Evolutionary conservation across 192 early-diverging fungal genomes (phyloP).

Genomic region (Funneliformis geosporum): DNA sequence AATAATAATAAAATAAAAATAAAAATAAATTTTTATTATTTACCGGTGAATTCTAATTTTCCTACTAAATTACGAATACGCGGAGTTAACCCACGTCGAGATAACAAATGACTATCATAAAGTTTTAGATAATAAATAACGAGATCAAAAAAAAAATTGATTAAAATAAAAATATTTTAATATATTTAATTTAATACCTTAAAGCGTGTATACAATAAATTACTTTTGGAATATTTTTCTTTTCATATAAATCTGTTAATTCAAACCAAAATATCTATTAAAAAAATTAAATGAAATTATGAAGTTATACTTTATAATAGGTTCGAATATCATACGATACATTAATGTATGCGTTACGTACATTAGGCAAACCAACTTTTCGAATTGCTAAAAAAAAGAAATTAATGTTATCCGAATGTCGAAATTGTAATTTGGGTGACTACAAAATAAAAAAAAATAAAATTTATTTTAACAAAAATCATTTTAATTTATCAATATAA

Average conservation of each 20-base stretch:
- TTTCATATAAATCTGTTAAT: slow-evolving; percentile 95
- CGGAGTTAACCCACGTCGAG: slow-evolving; percentile 79
- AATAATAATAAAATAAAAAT: neutral
- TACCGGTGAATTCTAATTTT: slow-evolving; percentile 85
- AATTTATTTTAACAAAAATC: slow-evolving; percentile 14
- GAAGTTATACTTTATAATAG: neutral
- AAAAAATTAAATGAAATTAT: neutral
- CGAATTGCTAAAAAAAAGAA: slow-evolving; percentile 82
- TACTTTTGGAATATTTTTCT: slow-evolving; percentile 98
- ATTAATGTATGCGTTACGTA: slow-evolving; percentile 37
- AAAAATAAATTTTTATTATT: slow-evolving; percentile 27
- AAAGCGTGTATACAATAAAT: slow-evolving; percentile 98
- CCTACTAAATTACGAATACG: slow-evolving; percentile 93
- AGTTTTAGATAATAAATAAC: neutral
- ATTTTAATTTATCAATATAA: neutral
- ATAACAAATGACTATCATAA: slow-evolving; percentile 79
- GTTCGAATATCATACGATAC: slow-evolving; percentile 8
- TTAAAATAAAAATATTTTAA: too few species aligned
- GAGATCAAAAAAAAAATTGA: neutral
- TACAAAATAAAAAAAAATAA: slow-evolving; percentile 28
- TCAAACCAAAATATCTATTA: slow-evolving; percentile 92
- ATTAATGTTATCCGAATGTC: slow-evolving; percentile 98
- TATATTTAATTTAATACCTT: slow-evolving; percentile 49
- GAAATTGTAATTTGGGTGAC: slow-evolving; percentile 83
- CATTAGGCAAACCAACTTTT: slow-evolving; percentile 80